Base-by-base conservation (phyloP, 2,329 filamentous ascomycete genomes). In the Passalora sequoiae region DNA sequence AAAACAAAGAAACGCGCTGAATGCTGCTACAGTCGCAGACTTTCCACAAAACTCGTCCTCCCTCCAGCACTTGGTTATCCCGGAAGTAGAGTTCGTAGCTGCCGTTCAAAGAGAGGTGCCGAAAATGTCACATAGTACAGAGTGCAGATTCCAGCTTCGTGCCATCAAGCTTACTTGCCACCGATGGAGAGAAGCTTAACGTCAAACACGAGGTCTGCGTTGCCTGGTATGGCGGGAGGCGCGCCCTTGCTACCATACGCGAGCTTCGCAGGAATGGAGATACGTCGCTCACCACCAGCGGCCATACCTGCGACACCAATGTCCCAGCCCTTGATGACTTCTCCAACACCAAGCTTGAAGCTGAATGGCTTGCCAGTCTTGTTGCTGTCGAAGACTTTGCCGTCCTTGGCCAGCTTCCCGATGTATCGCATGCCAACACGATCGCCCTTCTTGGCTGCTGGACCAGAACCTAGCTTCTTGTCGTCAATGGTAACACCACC, bases 291-390 rank as follows among this genome's bases (percentile, higher is more conserved):
- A 60, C 88, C 89, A 62, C 92, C 92, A 57, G 89, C 83, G 57
- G 83, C 75, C 88, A 98, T 96, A 69, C 94, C 94, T 57, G 78
- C 76, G 58, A 98, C 75, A 70, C 92, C 92, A 54, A 97, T 80
- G 67, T 98, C 94, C 94, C 92, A 97, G 57, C 92, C 92, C 78
- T 94, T 92, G 75, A 98, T 98, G 61, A 98, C 94, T 69, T 97
- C 87, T 50, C 89, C 89, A 65, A 83, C 81, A 58, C 92, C 94
- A 20, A 94, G 81, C 76, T 91, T 94, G 81, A 97, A 97, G 56
- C 78, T 78, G 74, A 98, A 98, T 46, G 94, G 91, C 75, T 94
- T 89, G 61, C 92, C 92, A 75, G 94, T 96, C 79, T 97, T 98
- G 79, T 98, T 97, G 69, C 85, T 78, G 70, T 97, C 91, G 63